Evolutionary conservation across 208 protist genomes (phyloP).

Genomic region (Endotrypanum monterogeii): DNA sequence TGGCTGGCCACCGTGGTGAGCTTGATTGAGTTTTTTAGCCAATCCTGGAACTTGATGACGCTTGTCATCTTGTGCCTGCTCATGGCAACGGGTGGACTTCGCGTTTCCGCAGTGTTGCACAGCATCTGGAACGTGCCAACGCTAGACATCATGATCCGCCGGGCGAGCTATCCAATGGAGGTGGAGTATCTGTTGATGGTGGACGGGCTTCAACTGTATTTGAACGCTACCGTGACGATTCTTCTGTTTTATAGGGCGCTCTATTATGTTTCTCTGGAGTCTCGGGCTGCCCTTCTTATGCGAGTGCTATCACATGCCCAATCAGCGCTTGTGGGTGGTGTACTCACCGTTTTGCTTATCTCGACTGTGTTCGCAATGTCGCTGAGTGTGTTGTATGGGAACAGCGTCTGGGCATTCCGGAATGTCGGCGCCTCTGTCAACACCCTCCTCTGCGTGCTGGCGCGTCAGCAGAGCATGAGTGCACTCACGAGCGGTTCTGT

Average conservation of each 20-base stretch:
- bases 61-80: slow-evolving; percentile 5
- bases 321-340: slow-evolving; percentile 27
- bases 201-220: slow-evolving; percentile 18
- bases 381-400: slow-evolving; percentile 31
- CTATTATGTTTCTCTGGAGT: slow-evolving; percentile 21
- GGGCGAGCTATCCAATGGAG: slow-evolving; percentile 5
- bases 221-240: slow-evolving; percentile 17
- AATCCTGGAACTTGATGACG: slow-evolving; percentile 4
- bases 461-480: slow-evolving; percentile 47
- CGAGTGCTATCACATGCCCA: slow-evolving; percentile 11
- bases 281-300: slow-evolving; percentile 23
- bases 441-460: slow-evolving; percentile 40
- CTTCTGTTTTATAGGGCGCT: slow-evolving; percentile 19
- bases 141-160: slow-evolving; percentile 14
- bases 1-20: background rate
- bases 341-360: slow-evolving; percentile 36
- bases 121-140: slow-evolving; percentile 3
- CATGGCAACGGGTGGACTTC: background rate
- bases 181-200: slow-evolving; percentile 24
- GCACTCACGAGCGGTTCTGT: slow-evolving; percentile 13
- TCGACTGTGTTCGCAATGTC: slow-evolving; percentile 41
- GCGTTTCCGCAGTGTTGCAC: slow-evolving; percentile 17
- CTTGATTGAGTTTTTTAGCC: slow-evolving; percentile 5
- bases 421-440: slow-evolving; percentile 34
- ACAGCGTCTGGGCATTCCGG: slow-evolving; percentile 39